These are phyloP conservation scores for Tuber indicum DNA, from an alignment of 495 filamentous ascomycete species.

Conservation along the genomic window DNA sequence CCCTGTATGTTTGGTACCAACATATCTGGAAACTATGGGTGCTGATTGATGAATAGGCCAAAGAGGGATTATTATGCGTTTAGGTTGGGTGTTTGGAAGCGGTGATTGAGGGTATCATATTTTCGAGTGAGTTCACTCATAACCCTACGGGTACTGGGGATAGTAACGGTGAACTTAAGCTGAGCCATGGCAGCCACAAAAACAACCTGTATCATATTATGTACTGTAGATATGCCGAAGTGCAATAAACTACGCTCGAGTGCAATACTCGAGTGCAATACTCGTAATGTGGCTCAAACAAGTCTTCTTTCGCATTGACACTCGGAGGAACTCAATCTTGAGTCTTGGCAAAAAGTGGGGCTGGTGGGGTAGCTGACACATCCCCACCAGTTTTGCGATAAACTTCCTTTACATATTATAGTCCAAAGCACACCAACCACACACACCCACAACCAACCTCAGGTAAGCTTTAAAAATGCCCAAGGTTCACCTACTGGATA, in stretches of 20 bases:
- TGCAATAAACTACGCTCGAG: background rate
- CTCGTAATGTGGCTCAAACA: background rate
- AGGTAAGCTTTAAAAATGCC: constrained; percentile 56
- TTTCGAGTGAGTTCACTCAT: background rate
- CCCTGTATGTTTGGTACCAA: constrained; percentile 55
- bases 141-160: background rate
- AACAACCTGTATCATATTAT: background rate
- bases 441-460: background rate
- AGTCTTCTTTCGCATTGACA: background rate
- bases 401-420: background rate
- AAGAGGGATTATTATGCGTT: constrained; percentile 8
- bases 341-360: constrained; percentile 33
- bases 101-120: background rate
- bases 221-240: background rate
- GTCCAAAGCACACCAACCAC: background rate
- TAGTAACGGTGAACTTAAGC: background rate
- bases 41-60: constrained; percentile 24
- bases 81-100: background rate
- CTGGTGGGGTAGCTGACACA: constrained; percentile 22
- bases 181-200: background rate
- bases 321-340: background rate
- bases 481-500: constrained; percentile 81
- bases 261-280: background rate
- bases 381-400: constrained; percentile 8
- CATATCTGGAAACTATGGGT: background rate